Conservation (phyloP, 1,284 basidiomycete genomes). For the Leccinum subfulvum region DNA sequence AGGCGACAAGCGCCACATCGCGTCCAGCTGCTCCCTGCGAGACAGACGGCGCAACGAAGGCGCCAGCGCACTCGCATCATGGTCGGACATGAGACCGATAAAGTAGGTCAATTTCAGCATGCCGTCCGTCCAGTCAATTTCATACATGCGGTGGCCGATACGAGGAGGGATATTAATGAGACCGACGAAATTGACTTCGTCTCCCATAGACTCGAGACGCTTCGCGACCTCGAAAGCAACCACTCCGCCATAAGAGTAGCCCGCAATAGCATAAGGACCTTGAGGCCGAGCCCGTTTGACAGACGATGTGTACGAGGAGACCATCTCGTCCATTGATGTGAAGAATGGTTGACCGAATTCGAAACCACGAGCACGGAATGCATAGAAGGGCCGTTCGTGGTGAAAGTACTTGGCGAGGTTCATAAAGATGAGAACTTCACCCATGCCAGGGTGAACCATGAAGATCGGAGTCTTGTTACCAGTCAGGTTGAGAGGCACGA, state of each 20-base stretch:
- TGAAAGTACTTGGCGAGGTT: conserved; percentile 37
- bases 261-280: conserved; percentile 44
- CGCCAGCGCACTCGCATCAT: conserved; percentile 15
- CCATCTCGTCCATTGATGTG: conserved; percentile 39
- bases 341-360: conserved; percentile 37
- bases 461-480: conserved; percentile 42
- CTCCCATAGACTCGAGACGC: conserved; percentile 35
- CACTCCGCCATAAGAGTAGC: conserved; percentile 47
- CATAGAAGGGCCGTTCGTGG: conserved; percentile 42
- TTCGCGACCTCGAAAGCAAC: conserved; percentile 45
- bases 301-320: conserved; percentile 36
- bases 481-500: conserved; percentile 35
- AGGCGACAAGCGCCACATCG: conserved; percentile 24
- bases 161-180: conserved; percentile 41
- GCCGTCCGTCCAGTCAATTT: conserved; percentile 39
- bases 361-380: conserved; percentile 41
- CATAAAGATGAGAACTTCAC: conserved; percentile 43
- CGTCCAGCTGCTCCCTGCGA: conserved; percentile 20
- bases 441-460: conserved; percentile 42
- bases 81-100: conserved; percentile 22
- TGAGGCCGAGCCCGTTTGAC: conserved; percentile 36
- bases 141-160: conserved; percentile 40
- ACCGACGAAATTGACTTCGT: conserved; percentile 38
- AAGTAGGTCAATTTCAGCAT: conserved; percentile 36
- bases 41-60: conserved; percentile 15